Evolutionary conservation across 768 basidiomycete genomes (phyloP).

Genomic region (Jaapia argillacea): DNA sequence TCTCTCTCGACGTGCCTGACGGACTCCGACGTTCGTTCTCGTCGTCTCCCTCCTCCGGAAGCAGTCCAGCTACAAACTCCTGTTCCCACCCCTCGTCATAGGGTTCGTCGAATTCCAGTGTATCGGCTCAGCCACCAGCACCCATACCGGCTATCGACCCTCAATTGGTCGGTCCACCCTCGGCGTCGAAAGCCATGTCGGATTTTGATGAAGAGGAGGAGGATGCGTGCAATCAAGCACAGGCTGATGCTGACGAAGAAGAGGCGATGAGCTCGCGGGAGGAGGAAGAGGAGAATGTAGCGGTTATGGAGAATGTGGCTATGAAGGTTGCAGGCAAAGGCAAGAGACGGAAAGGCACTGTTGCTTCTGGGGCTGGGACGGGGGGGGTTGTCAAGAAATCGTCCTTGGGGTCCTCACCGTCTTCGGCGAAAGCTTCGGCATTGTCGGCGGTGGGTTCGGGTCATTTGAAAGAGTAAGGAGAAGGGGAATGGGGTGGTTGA

Average conservation of each 20-base stretch:
- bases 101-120: not conserved
- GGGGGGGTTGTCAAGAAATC: constrained; percentile 72
- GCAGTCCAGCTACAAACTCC: not conserved
- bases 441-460: too few species aligned
- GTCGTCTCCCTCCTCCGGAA: not conserved
- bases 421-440: too few species aligned
- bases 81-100: not conserved
- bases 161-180: constrained; percentile 61
- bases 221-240: too few species aligned
- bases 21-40: constrained; percentile 16
- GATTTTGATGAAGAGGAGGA: constrained; percentile 28
- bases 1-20: too few species aligned
- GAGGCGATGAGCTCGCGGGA: constrained; percentile 21
- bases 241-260: constrained; percentile 13
- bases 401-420: too few species aligned
- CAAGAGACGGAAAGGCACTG: constrained; percentile 54
- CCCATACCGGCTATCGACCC: constrained; percentile 54
- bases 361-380: too few species aligned
- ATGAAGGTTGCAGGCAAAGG: constrained; percentile 32
- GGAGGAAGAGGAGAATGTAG: constrained; percentile 19
- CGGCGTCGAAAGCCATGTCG: constrained; percentile 31
- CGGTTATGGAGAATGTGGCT: constrained; percentile 24
- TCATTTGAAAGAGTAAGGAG: too few species aligned
- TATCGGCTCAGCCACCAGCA: constrained; percentile 9
- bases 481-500: too few species aligned